Evolutionary conservation across 257 asterid genomes (phyloP).

Genomic region (Fraxinus pennsylvanica): DNA sequence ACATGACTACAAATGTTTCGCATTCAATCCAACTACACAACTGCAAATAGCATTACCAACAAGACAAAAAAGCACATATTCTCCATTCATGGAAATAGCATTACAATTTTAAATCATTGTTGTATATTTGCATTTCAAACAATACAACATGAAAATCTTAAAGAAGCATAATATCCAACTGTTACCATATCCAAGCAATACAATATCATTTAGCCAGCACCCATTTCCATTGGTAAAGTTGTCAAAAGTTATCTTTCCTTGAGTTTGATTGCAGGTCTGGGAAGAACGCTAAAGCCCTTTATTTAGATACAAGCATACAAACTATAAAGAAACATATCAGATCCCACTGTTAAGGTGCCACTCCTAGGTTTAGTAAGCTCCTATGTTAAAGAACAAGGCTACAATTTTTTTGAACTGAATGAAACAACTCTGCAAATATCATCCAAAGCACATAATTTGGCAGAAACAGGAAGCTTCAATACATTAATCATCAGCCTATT

Average conservation of each 20-base stretch:
- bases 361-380: neutral
- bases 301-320: neutral
- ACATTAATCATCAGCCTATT: neutral
- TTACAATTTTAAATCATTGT: neutral
- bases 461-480: neutral
- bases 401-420: neutral
- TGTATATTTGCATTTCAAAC: neutral
- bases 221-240: neutral
- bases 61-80: neutral
- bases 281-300: neutral
- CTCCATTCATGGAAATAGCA: neutral
- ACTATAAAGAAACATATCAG: neutral
- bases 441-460: slow-evolving; percentile 7
- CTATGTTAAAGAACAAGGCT: neutral
- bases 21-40: neutral
- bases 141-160: neutral
- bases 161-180: neutral
- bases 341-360: neutral
- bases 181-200: neutral
- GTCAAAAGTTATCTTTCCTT: neutral
- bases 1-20: neutral
- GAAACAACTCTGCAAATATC: slow-evolving; percentile 37
- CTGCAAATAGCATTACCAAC: neutral
- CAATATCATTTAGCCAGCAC: neutral
- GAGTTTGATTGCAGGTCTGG: neutral